phyloP scores from a whole-genome alignment of 176 grass and related monocot genomes.

The Zea luxurians region DNA sequence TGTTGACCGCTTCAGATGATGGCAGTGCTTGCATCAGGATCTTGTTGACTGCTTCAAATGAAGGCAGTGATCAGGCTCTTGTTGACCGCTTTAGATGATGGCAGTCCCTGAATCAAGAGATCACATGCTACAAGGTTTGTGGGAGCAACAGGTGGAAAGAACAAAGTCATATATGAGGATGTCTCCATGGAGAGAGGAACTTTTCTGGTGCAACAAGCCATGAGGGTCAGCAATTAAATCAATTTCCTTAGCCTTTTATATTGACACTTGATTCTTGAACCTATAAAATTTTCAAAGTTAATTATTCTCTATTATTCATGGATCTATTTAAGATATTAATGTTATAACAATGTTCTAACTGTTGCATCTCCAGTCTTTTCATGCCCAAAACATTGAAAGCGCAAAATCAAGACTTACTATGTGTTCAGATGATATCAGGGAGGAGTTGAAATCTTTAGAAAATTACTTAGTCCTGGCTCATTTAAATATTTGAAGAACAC shows the following conservation, averaged over 20 bases:
- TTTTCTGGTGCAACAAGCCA: constrained; percentile 92
- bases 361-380: constrained; percentile 61
- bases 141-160: constrained; percentile 40
- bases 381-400: constrained; percentile 68
- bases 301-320: neutral
- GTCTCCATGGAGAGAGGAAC: constrained; percentile 95
- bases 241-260: too few species aligned
- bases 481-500: too few species aligned
- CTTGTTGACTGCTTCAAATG: too few species aligned
- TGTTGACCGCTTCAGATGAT: too few species aligned
- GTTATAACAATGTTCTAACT: neutral
- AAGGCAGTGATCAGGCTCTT: too few species aligned
- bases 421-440: constrained; percentile 92
- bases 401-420: too few species aligned
- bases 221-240: too few species aligned
- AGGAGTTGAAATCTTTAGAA: constrained; percentile 62
- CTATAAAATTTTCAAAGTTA: neutral
- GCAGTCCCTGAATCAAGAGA: constrained; percentile 83
- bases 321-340: neutral
- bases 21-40: too few species aligned
- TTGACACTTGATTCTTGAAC: neutral
- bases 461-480: constrained; percentile 59
- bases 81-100: constrained; percentile 86
- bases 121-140: constrained; percentile 35
- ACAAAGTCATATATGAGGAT: constrained; percentile 90